phyloP scores from a whole-genome alignment of 768 basidiomycete genomes.

The Psilocybe tampanensis region DNA sequence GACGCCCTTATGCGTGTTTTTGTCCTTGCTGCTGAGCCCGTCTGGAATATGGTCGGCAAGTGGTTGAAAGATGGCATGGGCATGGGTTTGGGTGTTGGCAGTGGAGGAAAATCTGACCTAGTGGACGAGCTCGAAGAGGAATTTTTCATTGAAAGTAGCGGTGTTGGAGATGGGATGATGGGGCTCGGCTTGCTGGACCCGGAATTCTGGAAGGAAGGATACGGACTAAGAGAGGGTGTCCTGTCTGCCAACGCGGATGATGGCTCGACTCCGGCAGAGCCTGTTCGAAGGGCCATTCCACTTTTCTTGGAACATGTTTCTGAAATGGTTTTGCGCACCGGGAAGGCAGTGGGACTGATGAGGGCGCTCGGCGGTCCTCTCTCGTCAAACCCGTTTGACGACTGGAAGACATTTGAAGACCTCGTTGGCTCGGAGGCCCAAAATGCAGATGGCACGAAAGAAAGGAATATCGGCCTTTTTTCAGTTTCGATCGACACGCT shows the following conservation, averaged over 20 bases:
- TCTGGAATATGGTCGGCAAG: conserved; percentile 70
- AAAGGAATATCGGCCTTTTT: conserved; percentile 29
- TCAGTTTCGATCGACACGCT: conserved; percentile 65
- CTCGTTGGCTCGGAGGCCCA: conserved; percentile 35
- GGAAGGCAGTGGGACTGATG: conserved; percentile 78
- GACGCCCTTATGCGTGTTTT: conserved; percentile 66
- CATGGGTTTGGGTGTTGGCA: conserved; percentile 35
- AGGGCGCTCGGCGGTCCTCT: conserved; percentile 53
- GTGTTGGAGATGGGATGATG: conserved; percentile 51
- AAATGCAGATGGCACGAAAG: neutral
- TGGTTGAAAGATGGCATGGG: conserved; percentile 82
- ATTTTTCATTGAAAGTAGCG: conserved; percentile 80
- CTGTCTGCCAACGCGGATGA: conserved; percentile 23
- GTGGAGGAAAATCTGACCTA: conserved; percentile 19
- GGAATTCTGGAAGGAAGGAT: conserved; percentile 82
- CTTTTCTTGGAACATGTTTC: conserved; percentile 65
- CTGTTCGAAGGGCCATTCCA: conserved; percentile 46
- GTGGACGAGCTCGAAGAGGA: conserved; percentile 62
- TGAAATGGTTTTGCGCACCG: conserved; percentile 60
- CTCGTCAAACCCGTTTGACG: conserved; percentile 25
- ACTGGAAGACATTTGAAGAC: conserved; percentile 46
- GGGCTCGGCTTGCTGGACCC: conserved; percentile 60
- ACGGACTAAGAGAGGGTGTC: conserved; percentile 50
- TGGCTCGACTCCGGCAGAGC: conserved; percentile 20
- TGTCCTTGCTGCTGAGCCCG: conserved; percentile 61